Evolutionary conservation across 2,329 filamentous ascomycete genomes (phyloP).

Genomic region (Cercospora citrullina): DNA sequence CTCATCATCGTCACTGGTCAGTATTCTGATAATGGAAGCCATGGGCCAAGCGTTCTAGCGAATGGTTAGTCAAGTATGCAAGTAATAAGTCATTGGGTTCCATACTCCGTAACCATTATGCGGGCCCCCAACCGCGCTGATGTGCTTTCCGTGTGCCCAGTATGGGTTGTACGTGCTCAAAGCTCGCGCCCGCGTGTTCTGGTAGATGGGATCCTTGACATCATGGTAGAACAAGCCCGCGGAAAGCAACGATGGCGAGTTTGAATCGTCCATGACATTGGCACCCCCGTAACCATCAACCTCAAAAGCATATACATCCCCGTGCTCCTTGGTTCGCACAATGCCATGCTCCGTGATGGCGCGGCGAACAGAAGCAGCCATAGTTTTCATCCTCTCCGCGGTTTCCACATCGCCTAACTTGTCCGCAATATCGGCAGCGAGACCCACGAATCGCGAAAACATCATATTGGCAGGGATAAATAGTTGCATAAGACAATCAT

Average conservation of each 20-base stretch:
- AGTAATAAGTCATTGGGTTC: conserved; percentile 42
- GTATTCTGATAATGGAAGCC: conserved; percentile 50
- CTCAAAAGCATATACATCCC: conserved; percentile 49
- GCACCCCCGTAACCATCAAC: conserved; percentile 46
- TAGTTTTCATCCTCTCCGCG: conserved; percentile 18
- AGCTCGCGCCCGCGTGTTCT: conserved; percentile 46
- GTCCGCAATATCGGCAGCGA: conserved; percentile 48
- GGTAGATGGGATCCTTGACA: conserved; percentile 42
- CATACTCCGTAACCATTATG: conserved; percentile 43
- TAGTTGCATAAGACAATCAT: conserved; percentile 49
- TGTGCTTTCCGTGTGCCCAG: conserved; percentile 49
- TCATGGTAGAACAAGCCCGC: conserved; percentile 22
- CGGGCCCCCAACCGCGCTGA: conserved; percentile 50
- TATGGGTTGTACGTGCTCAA: conserved; percentile 49
- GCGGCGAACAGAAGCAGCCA: conserved; percentile 12
- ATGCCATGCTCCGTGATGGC: conserved; percentile 39
- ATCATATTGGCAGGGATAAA: conserved; percentile 63
- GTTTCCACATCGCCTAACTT: conserved; percentile 30
- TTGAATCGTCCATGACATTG: conserved; percentile 69
- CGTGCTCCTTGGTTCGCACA: conserved; percentile 39
- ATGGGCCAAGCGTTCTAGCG: conserved; percentile 32
- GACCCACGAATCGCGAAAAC: conserved; percentile 63
- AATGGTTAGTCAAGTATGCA: conserved; percentile 20
- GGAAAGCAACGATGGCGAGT: conserved; percentile 64
- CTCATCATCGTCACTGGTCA: conserved; percentile 48